Conservation (phyloP, 345 rosid species). For the Acer campestre region DNA sequence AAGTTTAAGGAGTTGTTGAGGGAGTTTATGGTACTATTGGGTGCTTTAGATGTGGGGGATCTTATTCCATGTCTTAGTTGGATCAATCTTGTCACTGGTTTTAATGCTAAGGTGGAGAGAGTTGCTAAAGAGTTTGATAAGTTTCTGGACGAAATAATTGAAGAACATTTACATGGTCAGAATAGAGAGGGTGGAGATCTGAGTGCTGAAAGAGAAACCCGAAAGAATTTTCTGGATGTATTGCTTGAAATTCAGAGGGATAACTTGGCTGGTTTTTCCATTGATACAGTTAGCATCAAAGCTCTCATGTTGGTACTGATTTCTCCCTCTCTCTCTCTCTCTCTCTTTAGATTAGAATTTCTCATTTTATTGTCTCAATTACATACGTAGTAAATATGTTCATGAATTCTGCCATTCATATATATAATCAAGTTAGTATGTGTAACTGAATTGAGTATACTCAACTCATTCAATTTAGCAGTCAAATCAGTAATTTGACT, state of each 20-base stretch:
- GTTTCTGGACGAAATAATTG: constrained; percentile 9
- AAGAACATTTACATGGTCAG: constrained; percentile 1
- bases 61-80: constrained; percentile 20
- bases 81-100: constrained; percentile 14
- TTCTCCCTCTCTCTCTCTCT: neutral
- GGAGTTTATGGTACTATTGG: constrained; percentile 10
- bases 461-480: no score
- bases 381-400: no score
- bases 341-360: no score
- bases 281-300: constrained; percentile 36
- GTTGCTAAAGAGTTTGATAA: constrained; percentile 14
- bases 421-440: no score
- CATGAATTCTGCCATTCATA: no score
- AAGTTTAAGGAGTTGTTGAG: constrained; percentile 9
- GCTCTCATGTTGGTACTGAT: constrained; percentile 47
- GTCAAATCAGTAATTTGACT: no score
- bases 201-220: neutral
- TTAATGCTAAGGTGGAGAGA: constrained; percentile 9
- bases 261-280: constrained; percentile 26
- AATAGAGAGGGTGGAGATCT: neutral
- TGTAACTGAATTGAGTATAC: no score
- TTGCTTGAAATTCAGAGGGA: constrained; percentile 39
- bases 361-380: no score
- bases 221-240: constrained; percentile 31
- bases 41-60: constrained; percentile 6